Base-by-base conservation (phyloP, 2,329 filamentous ascomycete species). In the Penicillium sp. region DNA sequence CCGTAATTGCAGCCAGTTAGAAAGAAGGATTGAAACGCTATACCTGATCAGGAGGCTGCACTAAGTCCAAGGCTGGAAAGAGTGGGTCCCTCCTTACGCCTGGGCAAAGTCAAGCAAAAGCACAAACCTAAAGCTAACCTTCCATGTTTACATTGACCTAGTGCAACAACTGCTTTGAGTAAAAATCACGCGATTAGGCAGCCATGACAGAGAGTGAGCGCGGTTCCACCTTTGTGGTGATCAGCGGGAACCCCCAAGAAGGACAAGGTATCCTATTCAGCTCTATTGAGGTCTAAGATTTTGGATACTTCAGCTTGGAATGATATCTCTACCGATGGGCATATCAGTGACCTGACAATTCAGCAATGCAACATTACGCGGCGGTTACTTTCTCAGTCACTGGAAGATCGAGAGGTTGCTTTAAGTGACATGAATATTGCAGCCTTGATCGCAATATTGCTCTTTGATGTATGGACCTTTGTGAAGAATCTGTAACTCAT, bases 21-120 rank as follows among this genome's bases (percentile, higher is more conserved):
- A 10, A 39, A 19, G 35, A n/a, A 11, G 35, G 1, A 9, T 10
- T 39, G 8, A 11, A 9, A 3, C 35, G 35, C 35, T 75, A 52
- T 77, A 63, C 75, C 74, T 75, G 13, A 49, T 26, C 48, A 55
- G 54, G 54, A 52, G 52, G 14, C 35, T 56, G 54, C 48, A 56
- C 54, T 56, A 56, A 39, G 48, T 65, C 69, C 10, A n/a, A n/a
- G 35, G 73, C 74, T 35, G 43, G 27, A 7, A 35, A 19, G 27
- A 35, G 45, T 55, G 44, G 26, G 46, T 27, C 45, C 9, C 35
- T 37, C 16, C 16, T 19, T 26, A 26, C 6, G 8, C 26, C 7
- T 8, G 26, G 26, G 8, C 26, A 26, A 26, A 8, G 26, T 26
- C 26, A 8, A 26, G 24, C 24, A 8, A 6, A 26, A 26, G 24